Conservation (phyloP, 2,329 filamentous ascomycete genomes). For the Metarhizium sp. region DNA sequence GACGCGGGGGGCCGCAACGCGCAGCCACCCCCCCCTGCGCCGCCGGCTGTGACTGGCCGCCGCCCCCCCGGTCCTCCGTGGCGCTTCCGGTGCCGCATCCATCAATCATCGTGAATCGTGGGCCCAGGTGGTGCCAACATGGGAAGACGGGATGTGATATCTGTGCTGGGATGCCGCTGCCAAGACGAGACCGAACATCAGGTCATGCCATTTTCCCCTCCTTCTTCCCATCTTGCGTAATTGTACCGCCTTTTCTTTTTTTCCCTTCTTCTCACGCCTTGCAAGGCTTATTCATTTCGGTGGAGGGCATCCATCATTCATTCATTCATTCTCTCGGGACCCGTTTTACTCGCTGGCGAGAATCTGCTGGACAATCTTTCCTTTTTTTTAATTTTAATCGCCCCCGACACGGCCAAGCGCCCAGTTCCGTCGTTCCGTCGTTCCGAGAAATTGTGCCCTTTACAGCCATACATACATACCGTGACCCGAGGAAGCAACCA, state of each 20-base stretch:
- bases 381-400: too few relatives aligned
- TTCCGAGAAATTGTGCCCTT: too few relatives aligned
- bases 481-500: constrained; percentile 9
- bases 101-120: too few relatives aligned
- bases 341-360: constrained; percentile 2
- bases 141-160: not conserved
- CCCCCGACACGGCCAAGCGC: too few relatives aligned
- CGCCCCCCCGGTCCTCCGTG: too few relatives aligned
- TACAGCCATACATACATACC: not conserved
- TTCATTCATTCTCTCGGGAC: not conserved
- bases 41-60: too few relatives aligned
- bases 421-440: not conserved
- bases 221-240: not conserved
- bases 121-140: not conserved
- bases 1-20: too few relatives aligned
- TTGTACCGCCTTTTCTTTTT: not conserved
- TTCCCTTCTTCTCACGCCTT: not conserved
- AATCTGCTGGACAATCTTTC: not conserved
- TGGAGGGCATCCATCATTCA: not conserved
- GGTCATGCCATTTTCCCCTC: not conserved
- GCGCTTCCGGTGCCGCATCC: too few relatives aligned
- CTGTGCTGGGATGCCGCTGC: not conserved
- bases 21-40: too few relatives aligned
- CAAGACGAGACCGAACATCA: not conserved
- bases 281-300: not conserved